These are phyloP conservation scores for Paramecium primaurelia DNA, from an alignment of 73 alveolate genomes.

Conservation along the genomic window DNA sequence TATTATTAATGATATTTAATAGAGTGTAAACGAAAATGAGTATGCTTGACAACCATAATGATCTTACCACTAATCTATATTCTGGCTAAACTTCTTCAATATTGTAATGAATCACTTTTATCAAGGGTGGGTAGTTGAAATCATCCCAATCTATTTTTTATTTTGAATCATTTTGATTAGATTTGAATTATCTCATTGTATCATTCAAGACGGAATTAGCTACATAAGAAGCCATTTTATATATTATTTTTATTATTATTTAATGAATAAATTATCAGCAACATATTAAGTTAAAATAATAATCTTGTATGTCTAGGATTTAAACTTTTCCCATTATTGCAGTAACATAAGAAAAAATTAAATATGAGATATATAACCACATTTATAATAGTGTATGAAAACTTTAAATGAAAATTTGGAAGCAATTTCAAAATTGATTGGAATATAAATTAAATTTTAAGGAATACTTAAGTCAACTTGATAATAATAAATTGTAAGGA, in stretches of 20 bases:
- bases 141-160: constrained; percentile 50
- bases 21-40: neutral
- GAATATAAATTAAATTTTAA: too few species aligned
- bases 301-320: neutral
- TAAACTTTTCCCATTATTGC: neutral
- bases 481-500: too few species aligned
- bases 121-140: constrained; percentile 59
- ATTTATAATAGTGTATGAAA: neutral
- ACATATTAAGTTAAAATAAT: neutral
- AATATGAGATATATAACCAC: neutral
- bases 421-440: neutral
- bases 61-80: constrained; percentile 37
- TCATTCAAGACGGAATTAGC: neutral
- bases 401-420: neutral
- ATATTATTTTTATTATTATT: neutral
- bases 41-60: constrained; percentile 38
- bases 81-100: constrained; percentile 40
- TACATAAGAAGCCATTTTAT: neutral
- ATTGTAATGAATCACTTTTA: constrained; percentile 57
- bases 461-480: neutral
- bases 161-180: neutral
- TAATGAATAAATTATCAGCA: neutral
- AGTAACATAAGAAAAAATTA: neutral
- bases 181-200: neutral
- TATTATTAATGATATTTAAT: constrained; percentile 2